phyloP scores from a whole-genome alignment of 148 eudicot genomes.

The Persicaria tinctoria region DNA sequence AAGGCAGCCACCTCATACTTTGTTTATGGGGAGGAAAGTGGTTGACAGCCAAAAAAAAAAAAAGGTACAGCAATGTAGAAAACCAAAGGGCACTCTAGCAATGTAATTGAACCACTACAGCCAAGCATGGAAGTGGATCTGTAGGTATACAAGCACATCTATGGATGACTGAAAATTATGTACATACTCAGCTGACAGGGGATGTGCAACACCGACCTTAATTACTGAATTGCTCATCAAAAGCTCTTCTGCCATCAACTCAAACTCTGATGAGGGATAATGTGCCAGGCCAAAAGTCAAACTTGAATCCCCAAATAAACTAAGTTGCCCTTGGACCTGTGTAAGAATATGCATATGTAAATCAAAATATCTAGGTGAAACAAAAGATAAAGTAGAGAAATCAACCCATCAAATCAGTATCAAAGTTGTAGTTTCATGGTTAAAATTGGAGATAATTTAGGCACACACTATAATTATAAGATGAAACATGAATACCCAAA shows the following conservation, averaged over 20 bases:
- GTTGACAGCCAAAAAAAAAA: not conserved
- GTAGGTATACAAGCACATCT: not conserved
- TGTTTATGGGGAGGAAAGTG: not conserved
- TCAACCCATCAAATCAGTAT: not conserved
- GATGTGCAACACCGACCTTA: slow-evolving; percentile 49
- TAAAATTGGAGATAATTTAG: not conserved
- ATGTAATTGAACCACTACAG: not conserved
- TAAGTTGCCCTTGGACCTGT: slow-evolving; percentile 90
- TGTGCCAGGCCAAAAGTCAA: slow-evolving; percentile 85
- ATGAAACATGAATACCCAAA: not conserved
- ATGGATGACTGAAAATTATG: not conserved
- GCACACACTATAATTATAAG: not conserved
- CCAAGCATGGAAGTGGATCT: not conserved
- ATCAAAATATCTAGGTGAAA: not conserved
- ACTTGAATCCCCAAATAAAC: slow-evolving; percentile 67
- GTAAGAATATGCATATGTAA: slow-evolving; percentile 7
- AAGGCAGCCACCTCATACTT: not conserved
- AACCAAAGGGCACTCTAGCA: not conserved
- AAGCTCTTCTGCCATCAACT: slow-evolving; percentile 88
- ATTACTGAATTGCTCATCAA: slow-evolving; percentile 84
- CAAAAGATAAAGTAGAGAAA: not conserved
- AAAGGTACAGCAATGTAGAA: not conserved
- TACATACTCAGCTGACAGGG: slow-evolving; percentile 9
- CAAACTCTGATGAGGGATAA: slow-evolving; percentile 75
- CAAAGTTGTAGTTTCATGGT: not conserved